Evolutionary conservation across 208 protist species (phyloP).

Genomic region (Leishmania gerbilli): DNA sequence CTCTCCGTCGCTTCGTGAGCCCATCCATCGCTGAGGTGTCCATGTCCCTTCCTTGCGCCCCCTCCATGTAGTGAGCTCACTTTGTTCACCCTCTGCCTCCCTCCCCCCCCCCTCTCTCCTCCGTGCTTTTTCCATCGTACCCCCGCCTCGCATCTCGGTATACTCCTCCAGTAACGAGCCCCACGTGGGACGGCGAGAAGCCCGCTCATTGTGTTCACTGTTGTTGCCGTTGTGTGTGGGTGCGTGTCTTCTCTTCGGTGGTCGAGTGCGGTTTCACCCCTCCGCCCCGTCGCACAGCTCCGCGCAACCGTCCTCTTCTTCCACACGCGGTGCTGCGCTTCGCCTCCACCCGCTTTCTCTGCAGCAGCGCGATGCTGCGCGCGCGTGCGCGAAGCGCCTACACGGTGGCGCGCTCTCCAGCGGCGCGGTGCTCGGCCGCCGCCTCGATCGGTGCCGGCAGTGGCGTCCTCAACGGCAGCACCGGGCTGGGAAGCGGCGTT

Average conservation of each 20-base stretch:
- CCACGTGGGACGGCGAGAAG: neutral
- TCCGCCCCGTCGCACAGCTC: too few relatives aligned
- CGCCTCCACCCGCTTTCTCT: neutral
- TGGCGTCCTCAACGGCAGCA: neutral
- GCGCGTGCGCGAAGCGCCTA: conserved; percentile 18
- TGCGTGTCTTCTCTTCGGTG: neutral
- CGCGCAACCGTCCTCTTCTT: too few relatives aligned
- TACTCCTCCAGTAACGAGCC: neutral
- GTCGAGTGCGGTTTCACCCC: neutral
- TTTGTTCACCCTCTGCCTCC: neutral
- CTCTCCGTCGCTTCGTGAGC: too few relatives aligned
- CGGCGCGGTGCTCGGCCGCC: conserved; percentile 24
- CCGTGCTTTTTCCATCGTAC: neutral
- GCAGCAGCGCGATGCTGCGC: conserved; percentile 19
- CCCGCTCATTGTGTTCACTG: neutral
- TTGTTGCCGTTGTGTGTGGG: neutral
- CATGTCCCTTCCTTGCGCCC: too few relatives aligned
- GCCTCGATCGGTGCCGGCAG: conserved; percentile 4
- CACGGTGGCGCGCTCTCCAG: conserved; percentile 21
- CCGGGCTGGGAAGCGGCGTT: neutral
- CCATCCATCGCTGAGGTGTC: too few relatives aligned
- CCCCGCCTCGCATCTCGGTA: neutral
- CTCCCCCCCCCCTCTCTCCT: too few relatives aligned
- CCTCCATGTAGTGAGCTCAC: neutral
- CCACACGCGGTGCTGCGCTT: too few relatives aligned